Evolutionary conservation across 1,284 basidiomycete species (phyloP), one percentile per base, ranked within the genome.

Genomic region (Lentinus polychrous): DNA sequence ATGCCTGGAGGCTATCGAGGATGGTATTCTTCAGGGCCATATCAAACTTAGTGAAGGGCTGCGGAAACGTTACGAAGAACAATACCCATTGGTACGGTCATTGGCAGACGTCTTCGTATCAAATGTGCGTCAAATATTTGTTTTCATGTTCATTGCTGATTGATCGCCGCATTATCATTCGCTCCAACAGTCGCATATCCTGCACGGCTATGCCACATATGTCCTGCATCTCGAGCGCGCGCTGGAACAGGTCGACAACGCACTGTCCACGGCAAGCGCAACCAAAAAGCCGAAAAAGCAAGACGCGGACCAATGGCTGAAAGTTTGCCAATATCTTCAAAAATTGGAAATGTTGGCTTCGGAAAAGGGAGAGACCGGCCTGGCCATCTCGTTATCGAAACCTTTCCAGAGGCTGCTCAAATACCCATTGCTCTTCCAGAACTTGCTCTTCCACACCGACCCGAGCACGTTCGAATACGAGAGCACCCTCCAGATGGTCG

Each of bases 401-500:
- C 95, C 95, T 1, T 96, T 99, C 70, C 95, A 98, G 63, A 81
- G 95, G 27, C 74, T 99, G 37, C 82, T 97, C 63, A 98, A 99
- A 67, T 96, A 98, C 64, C 95, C 95, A 2, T 78, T 99, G 14
- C 80, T 99, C 36, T 97, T 98, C 71, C 94, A 98, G 69, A 97
- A 97, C 66, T 76, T 97, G n/a, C 79, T 95, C 43, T 95, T 86
- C 69, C 90, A 95, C 66, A 96, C 95, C 8, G 95, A 98, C 60
- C 93, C 95, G 1, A 94, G 92, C 55, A 94, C 94, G 1, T 93
- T 87, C 62, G 95, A 99, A 69, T 99, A 97, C 62, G 95, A 99
- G 63, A 91, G 86, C 59, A 96, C 94, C 3, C 73, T 97, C 36
- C 85, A 87, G 60, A 95, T 98, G 91, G 94, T 97, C 0, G 91